A percentile compares a stretch with the other conserved stretches of the same genome.
Conservation (phyloP, 257 asterid species). For the Solanum verrucosum region DNA sequence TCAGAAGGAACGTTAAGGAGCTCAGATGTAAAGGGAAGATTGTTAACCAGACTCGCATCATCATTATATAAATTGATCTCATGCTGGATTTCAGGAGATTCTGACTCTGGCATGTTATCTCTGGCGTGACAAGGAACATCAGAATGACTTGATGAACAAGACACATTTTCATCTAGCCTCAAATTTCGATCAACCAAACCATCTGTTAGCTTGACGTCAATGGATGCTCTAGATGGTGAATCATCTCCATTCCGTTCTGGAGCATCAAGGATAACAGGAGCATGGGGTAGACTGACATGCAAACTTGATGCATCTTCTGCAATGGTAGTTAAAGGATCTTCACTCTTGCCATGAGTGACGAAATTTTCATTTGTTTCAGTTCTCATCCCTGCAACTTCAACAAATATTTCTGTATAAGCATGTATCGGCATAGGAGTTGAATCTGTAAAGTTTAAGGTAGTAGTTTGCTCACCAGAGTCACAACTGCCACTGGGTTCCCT, state of each 20-base stretch:
- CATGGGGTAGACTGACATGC: conserved; percentile 12
- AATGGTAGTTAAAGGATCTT: background rate
- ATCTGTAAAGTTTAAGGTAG: conserved; percentile 19
- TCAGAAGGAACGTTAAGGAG: conserved; percentile 2
- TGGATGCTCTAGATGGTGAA: conserved; percentile 17
- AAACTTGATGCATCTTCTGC: conserved; percentile 19
- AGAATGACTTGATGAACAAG: conserved; percentile 8
- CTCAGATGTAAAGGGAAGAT: conserved; percentile 5
- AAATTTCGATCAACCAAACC: conserved; percentile 10
- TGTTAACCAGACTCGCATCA: conserved; percentile 11
- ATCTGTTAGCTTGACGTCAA: conserved; percentile 21
- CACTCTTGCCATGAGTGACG: conserved; percentile 1
- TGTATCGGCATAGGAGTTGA: conserved; percentile 14
- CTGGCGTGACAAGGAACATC: conserved; percentile 11
- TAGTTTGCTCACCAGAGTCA: conserved; percentile 28
- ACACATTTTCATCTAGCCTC: conserved; percentile 10
- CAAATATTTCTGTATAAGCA: conserved; percentile 22
- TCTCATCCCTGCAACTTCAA: conserved; percentile 12
- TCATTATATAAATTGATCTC: conserved; percentile 15
- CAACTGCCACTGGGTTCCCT: conserved; percentile 12
- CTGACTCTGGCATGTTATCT: conserved; percentile 11
- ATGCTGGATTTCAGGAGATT: conserved; percentile 16
- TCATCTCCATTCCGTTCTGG: conserved; percentile 21
- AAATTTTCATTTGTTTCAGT: conserved; percentile 15
- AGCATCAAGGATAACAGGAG: conserved; percentile 19